Conservation (phyloP, 225 moss, liverwort and hornwort genomes). For the Sphagnum tenellum region DNA sequence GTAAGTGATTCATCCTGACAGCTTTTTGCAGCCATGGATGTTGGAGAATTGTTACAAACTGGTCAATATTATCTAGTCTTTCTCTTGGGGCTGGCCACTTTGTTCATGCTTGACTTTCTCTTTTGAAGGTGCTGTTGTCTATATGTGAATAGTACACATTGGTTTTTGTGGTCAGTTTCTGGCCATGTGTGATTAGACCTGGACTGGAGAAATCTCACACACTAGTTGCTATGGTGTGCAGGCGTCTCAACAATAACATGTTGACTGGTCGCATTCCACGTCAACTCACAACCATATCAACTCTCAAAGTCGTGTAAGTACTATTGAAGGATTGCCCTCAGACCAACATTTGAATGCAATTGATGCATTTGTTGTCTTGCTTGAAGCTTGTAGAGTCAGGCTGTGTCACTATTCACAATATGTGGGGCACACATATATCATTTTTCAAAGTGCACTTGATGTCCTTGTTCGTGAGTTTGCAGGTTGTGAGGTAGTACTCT, state of each 20-base stretch:
- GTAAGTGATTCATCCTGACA: constrained; percentile 10
- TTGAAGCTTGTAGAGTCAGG: too few relatives aligned
- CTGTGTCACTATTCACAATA: too few relatives aligned
- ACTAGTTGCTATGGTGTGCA: background rate
- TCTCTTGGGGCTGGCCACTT: background rate
- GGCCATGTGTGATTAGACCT: background rate
- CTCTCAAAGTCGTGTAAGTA: constrained; percentile 52
- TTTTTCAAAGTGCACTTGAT: too few relatives aligned
- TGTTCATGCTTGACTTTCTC: background rate
- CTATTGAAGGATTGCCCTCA: too few relatives aligned
- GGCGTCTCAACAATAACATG: constrained; percentile 43
- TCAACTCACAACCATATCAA: constrained; percentile 35
- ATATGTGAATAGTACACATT: background rate
- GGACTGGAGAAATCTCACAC: background rate
- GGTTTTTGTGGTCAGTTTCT: background rate
- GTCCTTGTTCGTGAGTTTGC: too few relatives aligned
- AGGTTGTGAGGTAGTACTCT: too few relatives aligned
- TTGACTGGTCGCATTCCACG: constrained; percentile 53
- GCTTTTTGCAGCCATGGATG: too few relatives aligned
- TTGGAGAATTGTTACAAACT: too few relatives aligned
- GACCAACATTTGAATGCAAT: too few relatives aligned
- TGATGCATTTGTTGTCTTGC: too few relatives aligned
- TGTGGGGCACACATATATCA: too few relatives aligned
- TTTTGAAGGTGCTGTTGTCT: background rate
- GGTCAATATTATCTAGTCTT: too few relatives aligned